Conservation (phyloP, 176 grass and related monocot species). For the Eremochloa ophiuroides region DNA sequence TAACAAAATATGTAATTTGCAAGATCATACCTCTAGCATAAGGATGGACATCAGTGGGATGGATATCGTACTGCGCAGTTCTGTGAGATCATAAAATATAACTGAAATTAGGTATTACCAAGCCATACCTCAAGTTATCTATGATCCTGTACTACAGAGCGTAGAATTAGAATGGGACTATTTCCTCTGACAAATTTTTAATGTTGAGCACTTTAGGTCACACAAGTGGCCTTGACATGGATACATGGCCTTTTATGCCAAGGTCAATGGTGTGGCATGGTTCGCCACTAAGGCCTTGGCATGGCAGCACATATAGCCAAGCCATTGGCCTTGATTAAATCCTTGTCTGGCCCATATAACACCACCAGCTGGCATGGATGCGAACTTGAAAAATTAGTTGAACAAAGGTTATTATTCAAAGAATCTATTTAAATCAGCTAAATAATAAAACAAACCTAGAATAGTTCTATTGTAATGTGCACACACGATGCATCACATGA, state of each 20-base stretch:
- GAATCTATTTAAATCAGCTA: not conserved
- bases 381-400: not conserved
- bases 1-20: slow-evolving; percentile 2
- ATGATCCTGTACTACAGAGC: not conserved
- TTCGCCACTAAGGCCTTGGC: not conserved
- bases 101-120: slow-evolving; percentile 16
- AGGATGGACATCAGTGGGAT: slow-evolving; percentile 24
- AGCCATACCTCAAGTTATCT: not conserved
- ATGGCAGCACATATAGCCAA: not conserved
- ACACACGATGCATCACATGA: not conserved
- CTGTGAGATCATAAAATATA: slow-evolving; percentile 39
- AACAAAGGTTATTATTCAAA: not conserved
- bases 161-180: not conserved
- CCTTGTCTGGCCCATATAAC: not conserved
- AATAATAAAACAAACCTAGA: not conserved
- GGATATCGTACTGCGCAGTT: slow-evolving; percentile 16
- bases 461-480: not conserved
- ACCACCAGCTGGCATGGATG: not conserved
- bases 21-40: slow-evolving; percentile 56
- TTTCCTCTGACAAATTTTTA: not conserved
- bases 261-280: not conserved
- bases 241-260: not conserved
- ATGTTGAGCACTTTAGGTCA: not conserved
- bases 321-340: not conserved
- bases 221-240: not conserved